Evolutionary conservation across 2,329 filamentous ascomycete species (phyloP), one percentile per base, ranked within the genome.

Genomic region (Ilyonectria robusta): DNA sequence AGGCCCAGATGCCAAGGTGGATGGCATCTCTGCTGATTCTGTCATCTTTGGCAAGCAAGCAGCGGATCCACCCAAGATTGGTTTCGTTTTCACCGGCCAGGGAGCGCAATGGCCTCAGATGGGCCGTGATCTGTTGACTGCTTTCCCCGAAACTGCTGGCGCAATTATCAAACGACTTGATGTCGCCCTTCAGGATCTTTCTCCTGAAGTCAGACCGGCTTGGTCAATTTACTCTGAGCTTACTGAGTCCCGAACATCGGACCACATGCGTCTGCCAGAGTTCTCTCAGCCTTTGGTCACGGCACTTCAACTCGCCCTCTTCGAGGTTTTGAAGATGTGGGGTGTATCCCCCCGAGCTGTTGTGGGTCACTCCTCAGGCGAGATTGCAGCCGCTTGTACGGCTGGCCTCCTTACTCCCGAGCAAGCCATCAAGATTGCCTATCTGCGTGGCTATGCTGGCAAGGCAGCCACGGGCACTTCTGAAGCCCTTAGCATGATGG

Each of bases 231-330:
- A 70, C 1, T 33, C 7, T 0, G 75, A 78, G 60, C 65, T 78
- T 1, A 70, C 66, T 5, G 53, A 66, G 31, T 26, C 61, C 21
- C 58, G 55, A 3, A 53, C 40, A 11, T 23, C 53, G 11, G 61
- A 59, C 4, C 46, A 64, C 26, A 42, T 77, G 5, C 50, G 72
- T 44, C 37, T 71, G n/a, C 61, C 74, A 6, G 68, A 72, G 10
- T 60, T 75, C 33, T 76, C 76, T 21, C 83, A 84, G 56, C 77
- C 83, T 1, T 48, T 81, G 0, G 83, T 79, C 47, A 83, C 82
- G 2, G 80, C 80, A 0, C 21, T 85, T 0, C 84, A 85, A 63
- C 69, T 85, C 5, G 81, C 72, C 3, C 65, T 84, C 1, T 73
- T 82, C 0, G 75, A 82, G 6, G 71, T 84, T 1, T 67, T 80